Conservation (phyloP, 108 stramenopile genomes). For the Fragilariopsis cylindrus region DNA sequence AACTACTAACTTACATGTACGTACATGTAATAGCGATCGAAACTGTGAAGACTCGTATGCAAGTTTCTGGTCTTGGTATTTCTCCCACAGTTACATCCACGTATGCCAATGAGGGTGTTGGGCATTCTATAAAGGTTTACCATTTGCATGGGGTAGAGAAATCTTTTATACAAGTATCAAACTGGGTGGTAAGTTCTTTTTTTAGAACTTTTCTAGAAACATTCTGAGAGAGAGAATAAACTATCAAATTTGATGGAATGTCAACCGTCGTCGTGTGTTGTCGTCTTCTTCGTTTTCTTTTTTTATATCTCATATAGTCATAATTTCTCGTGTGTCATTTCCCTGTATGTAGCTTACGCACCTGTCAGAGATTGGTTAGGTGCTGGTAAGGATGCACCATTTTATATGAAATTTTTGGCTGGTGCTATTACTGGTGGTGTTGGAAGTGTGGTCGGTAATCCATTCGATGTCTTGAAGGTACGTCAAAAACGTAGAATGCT, state of each 20-base stretch:
- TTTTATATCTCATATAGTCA: background rate
- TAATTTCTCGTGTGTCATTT: background rate
- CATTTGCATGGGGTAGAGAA: constrained; percentile 87
- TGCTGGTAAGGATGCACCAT: constrained; percentile 76
- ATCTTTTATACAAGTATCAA: constrained; percentile 87
- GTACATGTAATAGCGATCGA: constrained; percentile 33
- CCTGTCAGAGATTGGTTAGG: constrained; percentile 67
- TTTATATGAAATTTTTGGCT: constrained; percentile 85
- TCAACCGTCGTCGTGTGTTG: constrained; percentile 12
- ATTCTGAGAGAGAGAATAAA: no score
- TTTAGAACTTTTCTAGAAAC: no score
- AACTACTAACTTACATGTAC: background rate
- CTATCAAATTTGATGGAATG: no score
- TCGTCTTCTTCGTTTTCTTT: background rate
- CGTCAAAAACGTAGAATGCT: background rate
- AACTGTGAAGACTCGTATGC: constrained; percentile 92
- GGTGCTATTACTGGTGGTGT: constrained; percentile 86
- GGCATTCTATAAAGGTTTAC: constrained; percentile 89
- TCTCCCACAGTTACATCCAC: constrained; percentile 41
- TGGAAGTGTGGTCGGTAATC: constrained; percentile 85
- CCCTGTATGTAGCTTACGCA: constrained; percentile 32
- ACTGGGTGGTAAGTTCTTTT: constrained; percentile 51
- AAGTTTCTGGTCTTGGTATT: constrained; percentile 71
- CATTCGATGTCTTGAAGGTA: constrained; percentile 81
- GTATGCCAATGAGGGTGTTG: constrained; percentile 70